Percentiles rank a stretch among this genome's conserved stretches.
These are phyloP conservation scores for Chlorella sorokiniana DNA, from an alignment of 139 green algal genomes.

Conservation along the genomic window DNA sequence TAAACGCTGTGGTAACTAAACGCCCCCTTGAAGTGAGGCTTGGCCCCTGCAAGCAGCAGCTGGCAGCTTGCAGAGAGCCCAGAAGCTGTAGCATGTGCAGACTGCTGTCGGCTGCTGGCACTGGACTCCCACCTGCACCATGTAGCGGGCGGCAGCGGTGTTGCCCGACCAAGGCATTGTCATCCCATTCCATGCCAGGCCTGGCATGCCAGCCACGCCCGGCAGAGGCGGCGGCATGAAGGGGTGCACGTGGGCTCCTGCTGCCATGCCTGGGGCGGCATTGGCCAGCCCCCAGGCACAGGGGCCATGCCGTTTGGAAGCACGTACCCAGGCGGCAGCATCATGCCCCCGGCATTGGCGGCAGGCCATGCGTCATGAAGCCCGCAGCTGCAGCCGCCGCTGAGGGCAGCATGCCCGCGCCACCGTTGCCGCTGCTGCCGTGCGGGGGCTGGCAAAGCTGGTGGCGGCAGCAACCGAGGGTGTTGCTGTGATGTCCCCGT, in stretches of 20 bases:
- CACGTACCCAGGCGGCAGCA: background rate
- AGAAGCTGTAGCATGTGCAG: too few species aligned
- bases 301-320: conserved; percentile 4
- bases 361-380: background rate
- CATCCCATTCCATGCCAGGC: background rate
- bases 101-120: too few species aligned
- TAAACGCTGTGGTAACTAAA: too few species aligned
- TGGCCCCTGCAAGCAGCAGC: background rate
- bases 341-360: background rate
- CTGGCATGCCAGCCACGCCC: background rate
- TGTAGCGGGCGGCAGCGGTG: conserved; percentile 27
- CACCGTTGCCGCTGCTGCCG: background rate
- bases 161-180: background rate
- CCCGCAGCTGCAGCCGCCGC: background rate
- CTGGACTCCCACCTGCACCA: conserved; percentile 37
- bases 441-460: background rate
- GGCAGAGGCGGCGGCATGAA: background rate
- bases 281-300: background rate
- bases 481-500: background rate
- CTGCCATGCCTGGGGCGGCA: background rate
- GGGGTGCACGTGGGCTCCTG: background rate
- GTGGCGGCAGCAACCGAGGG: background rate
- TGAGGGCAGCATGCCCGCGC: background rate
- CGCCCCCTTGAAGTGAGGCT: too few species aligned
- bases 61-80: background rate